phyloP scores from a whole-genome alignment of 257 asterid species.

The Coffea eugenioides region DNA sequence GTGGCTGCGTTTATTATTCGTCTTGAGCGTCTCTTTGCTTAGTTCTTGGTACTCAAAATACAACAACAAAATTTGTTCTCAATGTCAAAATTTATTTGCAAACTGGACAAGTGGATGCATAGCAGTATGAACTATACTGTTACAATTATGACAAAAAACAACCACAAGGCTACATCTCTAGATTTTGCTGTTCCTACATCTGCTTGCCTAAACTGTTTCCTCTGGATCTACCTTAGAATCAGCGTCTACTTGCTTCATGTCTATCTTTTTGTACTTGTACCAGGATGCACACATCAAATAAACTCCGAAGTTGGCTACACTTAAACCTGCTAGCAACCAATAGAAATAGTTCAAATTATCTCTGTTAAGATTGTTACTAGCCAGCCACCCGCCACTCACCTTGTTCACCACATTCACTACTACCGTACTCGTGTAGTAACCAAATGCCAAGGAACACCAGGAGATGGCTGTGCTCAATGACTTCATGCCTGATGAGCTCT shows the following conservation, averaged over 20 bases:
- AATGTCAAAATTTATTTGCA: not conserved
- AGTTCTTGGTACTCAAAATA: not conserved
- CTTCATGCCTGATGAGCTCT: conserved; percentile 69
- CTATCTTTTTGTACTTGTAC: conserved; percentile 62
- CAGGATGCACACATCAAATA: conserved; percentile 63
- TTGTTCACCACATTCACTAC: conserved; percentile 61
- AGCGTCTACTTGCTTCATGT: conserved; percentile 25
- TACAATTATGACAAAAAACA: not conserved
- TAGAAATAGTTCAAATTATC: conserved; percentile 67
- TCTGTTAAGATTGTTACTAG: conserved; percentile 53
- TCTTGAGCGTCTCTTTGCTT: not conserved
- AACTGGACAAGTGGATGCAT: not conserved
- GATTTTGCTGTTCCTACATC: not conserved
- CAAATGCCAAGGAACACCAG: conserved; percentile 70
- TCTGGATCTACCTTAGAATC: conserved; percentile 13
- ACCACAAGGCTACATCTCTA: not conserved
- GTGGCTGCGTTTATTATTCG: not conserved
- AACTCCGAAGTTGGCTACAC: conserved; percentile 51
- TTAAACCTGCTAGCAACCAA: conserved; percentile 50
- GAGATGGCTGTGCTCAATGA: conserved; percentile 61
- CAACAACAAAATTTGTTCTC: not conserved
- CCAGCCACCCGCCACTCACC: conserved; percentile 67
- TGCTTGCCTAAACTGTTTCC: conserved; percentile 11
- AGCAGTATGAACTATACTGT: not conserved
- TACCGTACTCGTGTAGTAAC: conserved; percentile 62